Evolutionary conservation across 805 yeast species (phyloP), one percentile per base, ranked within the genome.

Genomic region (Blastobotrys terrestris): DNA sequence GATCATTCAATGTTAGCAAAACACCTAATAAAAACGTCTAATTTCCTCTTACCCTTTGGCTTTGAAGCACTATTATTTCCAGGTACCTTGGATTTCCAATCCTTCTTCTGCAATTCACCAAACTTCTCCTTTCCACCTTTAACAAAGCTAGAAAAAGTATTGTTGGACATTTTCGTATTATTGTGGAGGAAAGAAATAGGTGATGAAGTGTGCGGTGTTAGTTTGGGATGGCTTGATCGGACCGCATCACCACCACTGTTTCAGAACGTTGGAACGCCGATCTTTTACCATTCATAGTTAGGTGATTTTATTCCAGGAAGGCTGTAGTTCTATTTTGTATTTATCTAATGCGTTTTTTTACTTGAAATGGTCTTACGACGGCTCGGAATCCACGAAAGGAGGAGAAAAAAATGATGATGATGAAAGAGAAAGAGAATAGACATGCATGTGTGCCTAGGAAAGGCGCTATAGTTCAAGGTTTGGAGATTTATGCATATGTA

Each of bases 101-200:
- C 54, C 53, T 58, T 58, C 6, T 48, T 53, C 3, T 56, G 51
- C 11, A 39, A 49, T 4, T 58, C 60, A 51, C 49, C 55, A 51
- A 59, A 31, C 49, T 52, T 56, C 16, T 45, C 51, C 21, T 52
- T 42, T 44, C 60, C 42, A 11, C 53, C 60, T 48, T 55, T 54
- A 39, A 58, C 40, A 43, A 58, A 56, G 41, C 19, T 39, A 39
- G 22, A 31, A 31, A 43, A 44, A 14, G 48, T 26, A 31, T 22
- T 45, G 39, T n/a, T 45, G 48, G 31, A 4, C 45, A 18, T 42
- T 20, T 43, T 21, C 16, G 19, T 18, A 22, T 4, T 41, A 20
- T 14, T 8, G 20, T 14, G 18, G 11, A 6, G 44, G n/a, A 41
- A 15, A 3, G 44, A 15, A 15, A n/a, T n/a, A n/a, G n/a, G n/a